phyloP scores from a whole-genome alignment of 2,329 filamentous ascomycete species.

The Chaetomiaceae sp. region DNA sequence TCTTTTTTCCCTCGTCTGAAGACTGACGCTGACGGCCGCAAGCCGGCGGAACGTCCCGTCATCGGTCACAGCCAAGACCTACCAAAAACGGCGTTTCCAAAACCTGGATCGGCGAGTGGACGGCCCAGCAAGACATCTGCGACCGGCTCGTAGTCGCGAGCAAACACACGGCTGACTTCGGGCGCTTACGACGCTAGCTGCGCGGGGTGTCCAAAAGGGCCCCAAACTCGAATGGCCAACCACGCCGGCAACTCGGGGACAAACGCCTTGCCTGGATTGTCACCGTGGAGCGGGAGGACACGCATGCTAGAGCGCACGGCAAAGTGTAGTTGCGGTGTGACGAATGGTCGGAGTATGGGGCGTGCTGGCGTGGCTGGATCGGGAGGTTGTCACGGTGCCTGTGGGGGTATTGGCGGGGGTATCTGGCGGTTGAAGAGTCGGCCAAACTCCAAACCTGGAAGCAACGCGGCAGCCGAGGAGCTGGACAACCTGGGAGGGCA shows the following conservation, averaged over 20 bases:
- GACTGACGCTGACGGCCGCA: neutral
- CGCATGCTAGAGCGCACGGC: constrained; percentile 59
- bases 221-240: constrained; percentile 37
- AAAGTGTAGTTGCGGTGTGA: constrained; percentile 65
- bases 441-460: constrained; percentile 49
- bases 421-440: constrained; percentile 53
- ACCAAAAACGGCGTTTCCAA: constrained; percentile 57
- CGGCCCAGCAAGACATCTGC: constrained; percentile 44
- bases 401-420: constrained; percentile 44
- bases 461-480: constrained; percentile 32
- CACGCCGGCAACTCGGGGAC: constrained; percentile 40
- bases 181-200: constrained; percentile 22
- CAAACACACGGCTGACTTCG: constrained; percentile 51
- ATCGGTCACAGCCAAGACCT: constrained; percentile 61
- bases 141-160: constrained; percentile 52
- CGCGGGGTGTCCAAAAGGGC: neutral
- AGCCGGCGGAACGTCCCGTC: constrained; percentile 62
- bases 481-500: constrained; percentile 24
- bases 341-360: constrained; percentile 66
- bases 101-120: constrained; percentile 55
- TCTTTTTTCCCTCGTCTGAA: no score
- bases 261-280: constrained; percentile 69
- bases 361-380: constrained; percentile 32
- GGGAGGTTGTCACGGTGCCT: constrained; percentile 37
- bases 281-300: constrained; percentile 34